Evolutionary conservation across 2,329 filamentous ascomycete genomes (phyloP), one percentile per base, ranked within the genome.

Genomic region (Pyricularia sp.): DNA sequence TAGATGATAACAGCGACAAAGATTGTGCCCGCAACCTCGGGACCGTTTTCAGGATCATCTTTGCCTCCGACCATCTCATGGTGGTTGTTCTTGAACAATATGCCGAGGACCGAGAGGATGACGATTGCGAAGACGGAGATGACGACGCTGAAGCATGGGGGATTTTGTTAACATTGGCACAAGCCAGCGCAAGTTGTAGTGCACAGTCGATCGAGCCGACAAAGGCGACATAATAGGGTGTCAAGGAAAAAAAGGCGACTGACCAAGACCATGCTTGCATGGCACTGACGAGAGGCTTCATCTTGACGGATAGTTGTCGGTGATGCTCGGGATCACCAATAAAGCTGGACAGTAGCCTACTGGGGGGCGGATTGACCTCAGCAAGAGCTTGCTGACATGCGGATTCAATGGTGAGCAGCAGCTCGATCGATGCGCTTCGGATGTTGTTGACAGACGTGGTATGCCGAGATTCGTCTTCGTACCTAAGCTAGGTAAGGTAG

Each of bases 261-360:
- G 84, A 97, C 94, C 94, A 97, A 83, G 90, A 92, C 93, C 94
- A 97, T 77, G 94, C 94, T 83, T 97, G 94, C 83, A 94, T 87
- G 73, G 93, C 90, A 77, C 92, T 91, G 75, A 98, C 92, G 78
- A 98, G 84, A 74, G 94, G 94, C 90, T 97, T 97, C 94, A 97
- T 97, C 77, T 76, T 87, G 83, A 70, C 58, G 69, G 68, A 25
- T 69, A 68, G 70, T 70, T 63, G 50, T 68, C 61, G 67, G 55
- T 26, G 30, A 30, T 10, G 25, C 23, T 12, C 36, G 12, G 50
- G 12, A 50, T 50, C 42, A 50, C 33, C 33, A 50, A 50, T 50
- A 50, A n/a, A 50, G 42, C 20, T 20, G 6, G 20, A 50, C 7
- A 20, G 42, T 1, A 50, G 20, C 20, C 20, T n/a, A 1, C 20